Conservation (phyloP, 805 yeast genomes). For the Starmerella vitae region DNA sequence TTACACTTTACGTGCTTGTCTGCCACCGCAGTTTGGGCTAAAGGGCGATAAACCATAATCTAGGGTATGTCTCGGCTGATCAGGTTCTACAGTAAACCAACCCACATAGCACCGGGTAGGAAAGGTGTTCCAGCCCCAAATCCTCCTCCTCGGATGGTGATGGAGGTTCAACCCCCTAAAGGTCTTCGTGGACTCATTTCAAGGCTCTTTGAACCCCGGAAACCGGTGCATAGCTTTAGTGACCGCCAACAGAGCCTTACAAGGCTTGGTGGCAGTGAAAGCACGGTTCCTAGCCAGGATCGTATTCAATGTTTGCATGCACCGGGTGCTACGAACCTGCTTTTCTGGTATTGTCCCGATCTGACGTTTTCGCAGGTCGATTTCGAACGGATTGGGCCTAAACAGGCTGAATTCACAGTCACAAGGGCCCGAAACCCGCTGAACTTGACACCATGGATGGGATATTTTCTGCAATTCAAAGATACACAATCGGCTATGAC, state of each 20-base stretch:
- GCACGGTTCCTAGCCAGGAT: neutral
- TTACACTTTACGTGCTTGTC: no score
- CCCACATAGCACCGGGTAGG: slow-evolving; percentile 11
- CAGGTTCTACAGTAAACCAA: no score
- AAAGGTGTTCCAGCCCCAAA: slow-evolving; percentile 12
- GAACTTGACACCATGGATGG: slow-evolving; percentile 34
- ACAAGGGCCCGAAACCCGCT: slow-evolving; percentile 39
- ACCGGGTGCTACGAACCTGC: slow-evolving; percentile 20
- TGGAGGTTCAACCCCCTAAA: slow-evolving; percentile 11
- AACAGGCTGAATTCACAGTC: slow-evolving; percentile 28
- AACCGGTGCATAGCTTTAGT: slow-evolving; percentile 1
- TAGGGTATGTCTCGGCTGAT: no score
- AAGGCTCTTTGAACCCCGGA: slow-evolving; percentile 6
- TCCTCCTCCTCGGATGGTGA: slow-evolving; percentile 15
- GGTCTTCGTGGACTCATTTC: slow-evolving; percentile 15
- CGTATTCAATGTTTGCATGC: slow-evolving; percentile 17
- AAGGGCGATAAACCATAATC: no score
- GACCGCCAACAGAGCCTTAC: slow-evolving; percentile 3
- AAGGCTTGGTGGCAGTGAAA: neutral
- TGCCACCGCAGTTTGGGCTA: no score
- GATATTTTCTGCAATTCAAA: slow-evolving; percentile 43
- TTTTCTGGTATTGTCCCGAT: slow-evolving; percentile 27
- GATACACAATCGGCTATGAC: slow-evolving; percentile 37
- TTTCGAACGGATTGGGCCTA: slow-evolving; percentile 26
- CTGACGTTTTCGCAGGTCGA: slow-evolving; percentile 24